phyloP scores from a whole-genome alignment of 2,329 filamentous ascomycete genomes.

The Xylaria sp. region DNA sequence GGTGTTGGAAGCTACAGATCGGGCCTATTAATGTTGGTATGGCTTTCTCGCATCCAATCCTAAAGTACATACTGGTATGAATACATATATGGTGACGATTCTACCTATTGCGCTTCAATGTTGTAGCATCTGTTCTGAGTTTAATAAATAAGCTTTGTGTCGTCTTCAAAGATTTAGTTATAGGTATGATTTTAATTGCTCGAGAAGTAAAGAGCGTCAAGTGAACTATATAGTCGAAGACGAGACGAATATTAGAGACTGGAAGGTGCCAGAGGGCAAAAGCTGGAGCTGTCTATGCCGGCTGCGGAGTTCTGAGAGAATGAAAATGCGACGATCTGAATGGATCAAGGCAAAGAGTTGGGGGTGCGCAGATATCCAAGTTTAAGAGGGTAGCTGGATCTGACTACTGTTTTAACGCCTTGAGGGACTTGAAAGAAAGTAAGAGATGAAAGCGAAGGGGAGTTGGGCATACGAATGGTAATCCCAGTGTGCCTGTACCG shows the following conservation, averaged over 20 bases:
- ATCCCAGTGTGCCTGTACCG: not conserved
- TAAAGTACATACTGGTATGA: too few species aligned
- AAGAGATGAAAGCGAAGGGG: not conserved
- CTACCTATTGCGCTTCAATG: not conserved
- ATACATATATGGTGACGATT: not conserved
- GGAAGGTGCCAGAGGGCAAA: too few species aligned
- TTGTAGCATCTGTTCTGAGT: not conserved
- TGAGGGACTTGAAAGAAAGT: not conserved
- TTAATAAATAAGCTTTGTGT: not conserved
- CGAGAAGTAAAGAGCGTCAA: too few species aligned
- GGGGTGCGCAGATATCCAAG: not conserved
- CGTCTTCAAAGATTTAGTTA: too few species aligned
- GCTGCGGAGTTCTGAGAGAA: too few species aligned
- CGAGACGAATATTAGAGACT: too few species aligned
- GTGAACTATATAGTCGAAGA: too few species aligned
- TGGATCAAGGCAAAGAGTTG: not conserved
- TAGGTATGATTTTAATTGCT: too few species aligned
- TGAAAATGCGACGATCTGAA: not conserved
- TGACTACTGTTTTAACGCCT: not conserved
- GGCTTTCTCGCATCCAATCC: not conserved
- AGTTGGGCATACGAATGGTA: not conserved
- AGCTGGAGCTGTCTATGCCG: too few species aligned
- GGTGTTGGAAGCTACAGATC: not conserved
- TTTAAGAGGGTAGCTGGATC: not conserved
- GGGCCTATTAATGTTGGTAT: not conserved